These are phyloP conservation scores for Trametes polyzona DNA, from an alignment of 1,284 basidiomycete species.

Conservation along the genomic window DNA sequence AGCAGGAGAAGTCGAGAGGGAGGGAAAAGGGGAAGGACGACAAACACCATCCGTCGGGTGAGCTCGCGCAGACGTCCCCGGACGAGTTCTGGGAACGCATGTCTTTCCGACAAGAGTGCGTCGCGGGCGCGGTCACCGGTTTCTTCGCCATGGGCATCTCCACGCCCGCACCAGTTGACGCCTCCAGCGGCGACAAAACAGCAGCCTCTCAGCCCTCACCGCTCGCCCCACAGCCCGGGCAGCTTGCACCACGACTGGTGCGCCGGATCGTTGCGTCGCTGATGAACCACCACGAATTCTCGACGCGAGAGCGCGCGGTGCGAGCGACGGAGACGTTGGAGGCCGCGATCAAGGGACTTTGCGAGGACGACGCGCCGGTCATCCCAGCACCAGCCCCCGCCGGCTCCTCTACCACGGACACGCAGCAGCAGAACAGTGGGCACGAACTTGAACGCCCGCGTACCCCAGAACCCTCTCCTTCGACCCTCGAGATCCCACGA, in stretches of 20 bases:
- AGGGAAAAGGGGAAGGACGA: conserved; percentile 27
- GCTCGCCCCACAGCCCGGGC: conserved; percentile 57
- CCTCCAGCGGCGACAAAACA: neutral
- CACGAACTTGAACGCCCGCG: conserved; percentile 12
- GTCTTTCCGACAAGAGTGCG: conserved; percentile 93
- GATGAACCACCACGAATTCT: conserved; percentile 79
- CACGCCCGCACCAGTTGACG: conserved; percentile 13
- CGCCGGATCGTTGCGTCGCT: conserved; percentile 72
- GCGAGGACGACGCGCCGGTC: conserved; percentile 51
- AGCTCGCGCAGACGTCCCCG: conserved; percentile 57
- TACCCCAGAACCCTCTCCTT: conserved; percentile 34
- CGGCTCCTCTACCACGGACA: neutral
- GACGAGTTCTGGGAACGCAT: conserved; percentile 95
- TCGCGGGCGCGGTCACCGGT: conserved; percentile 82
- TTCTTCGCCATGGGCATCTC: conserved; percentile 75
- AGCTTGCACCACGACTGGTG: conserved; percentile 66
- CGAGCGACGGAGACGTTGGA: conserved; percentile 75
- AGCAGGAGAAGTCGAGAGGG: too few species aligned
- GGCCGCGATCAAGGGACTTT: conserved; percentile 66
- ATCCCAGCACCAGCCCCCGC: conserved; percentile 30
- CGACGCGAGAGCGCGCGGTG: conserved; percentile 61
- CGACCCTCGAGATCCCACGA: conserved; percentile 37
- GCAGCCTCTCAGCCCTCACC: conserved; percentile 44
- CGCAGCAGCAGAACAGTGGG: too few species aligned
- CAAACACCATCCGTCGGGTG: conserved; percentile 39